These are phyloP conservation scores for Coemansia sp. DNA, from an alignment of 192 early-diverging fungal species.

Conservation along the genomic window DNA sequence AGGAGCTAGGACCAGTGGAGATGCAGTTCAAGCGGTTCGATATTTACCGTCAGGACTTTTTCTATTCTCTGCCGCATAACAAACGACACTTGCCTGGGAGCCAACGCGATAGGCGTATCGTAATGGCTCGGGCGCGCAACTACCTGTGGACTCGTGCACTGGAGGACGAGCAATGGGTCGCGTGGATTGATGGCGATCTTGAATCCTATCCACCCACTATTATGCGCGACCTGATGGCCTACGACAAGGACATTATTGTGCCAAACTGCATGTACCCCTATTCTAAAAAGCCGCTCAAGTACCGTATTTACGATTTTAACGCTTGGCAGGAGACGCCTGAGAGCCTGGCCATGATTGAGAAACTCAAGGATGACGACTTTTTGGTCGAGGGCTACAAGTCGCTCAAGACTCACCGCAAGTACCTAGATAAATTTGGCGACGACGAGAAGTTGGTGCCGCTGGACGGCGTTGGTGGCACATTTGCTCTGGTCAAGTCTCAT, in stretches of 20 bases:
- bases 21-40: constrained; percentile 57
- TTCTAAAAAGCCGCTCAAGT: constrained; percentile 48
- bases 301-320: constrained; percentile 62
- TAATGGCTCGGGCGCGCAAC: constrained; percentile 64
- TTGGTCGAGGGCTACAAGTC: constrained; percentile 46
- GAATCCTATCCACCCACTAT: constrained; percentile 60
- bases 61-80: constrained; percentile 45
- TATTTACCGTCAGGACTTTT: constrained; percentile 62
- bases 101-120: constrained; percentile 57
- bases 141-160: constrained; percentile 58
- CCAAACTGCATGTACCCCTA: constrained; percentile 57
- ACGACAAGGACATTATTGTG: constrained; percentile 67
- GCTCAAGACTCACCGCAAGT: constrained; percentile 40
- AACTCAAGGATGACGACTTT: constrained; percentile 36
- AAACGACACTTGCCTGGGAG: constrained; percentile 58
- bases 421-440: constrained; percentile 40
- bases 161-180: constrained; percentile 64
- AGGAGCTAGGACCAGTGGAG: constrained; percentile 42
- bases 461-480: constrained; percentile 70
- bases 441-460: constrained; percentile 54
- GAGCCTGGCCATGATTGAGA: constrained; percentile 51
- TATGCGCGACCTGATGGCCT: constrained; percentile 58
- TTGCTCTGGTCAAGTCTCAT: constrained; percentile 61
- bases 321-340: constrained; percentile 65
- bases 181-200: constrained; percentile 72